A percentile compares a stretch with the other conserved stretches of the same genome.
Evolutionary conservation across 202 grass and related monocot species (phyloP).

Genomic region (Schoenoplectus triqueter): DNA sequence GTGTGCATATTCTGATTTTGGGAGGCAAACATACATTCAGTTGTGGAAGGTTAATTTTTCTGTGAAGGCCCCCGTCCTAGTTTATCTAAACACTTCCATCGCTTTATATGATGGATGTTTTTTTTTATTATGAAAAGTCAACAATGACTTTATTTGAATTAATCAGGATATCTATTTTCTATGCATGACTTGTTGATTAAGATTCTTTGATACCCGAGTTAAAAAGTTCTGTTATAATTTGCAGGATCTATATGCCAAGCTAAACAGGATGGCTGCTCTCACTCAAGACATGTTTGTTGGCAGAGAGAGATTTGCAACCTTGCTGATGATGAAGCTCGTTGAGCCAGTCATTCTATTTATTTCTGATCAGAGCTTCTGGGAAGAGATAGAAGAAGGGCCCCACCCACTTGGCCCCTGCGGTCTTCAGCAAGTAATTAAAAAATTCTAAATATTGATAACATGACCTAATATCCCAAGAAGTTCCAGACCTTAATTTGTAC

Average conservation of each 20-base stretch:
- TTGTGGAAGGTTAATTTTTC: background rate
- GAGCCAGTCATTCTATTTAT: conserved; percentile 94
- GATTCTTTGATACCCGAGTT: conserved; percentile 4
- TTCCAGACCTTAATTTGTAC: background rate
- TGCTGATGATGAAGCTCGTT: conserved; percentile 94
- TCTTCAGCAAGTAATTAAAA: conserved; percentile 71
- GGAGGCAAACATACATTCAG: background rate
- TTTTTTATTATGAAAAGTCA: background rate
- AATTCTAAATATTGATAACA: conserved; percentile 25
- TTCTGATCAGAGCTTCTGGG: conserved; percentile 94
- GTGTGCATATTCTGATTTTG: background rate
- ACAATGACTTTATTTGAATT: conserved; percentile 4
- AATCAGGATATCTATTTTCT: conserved; percentile 7
- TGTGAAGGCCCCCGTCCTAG: background rate
- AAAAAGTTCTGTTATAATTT: conserved; percentile 8
- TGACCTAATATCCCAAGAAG: background rate
- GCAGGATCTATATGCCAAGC: conserved; percentile 85
- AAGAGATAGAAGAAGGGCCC: conserved; percentile 86
- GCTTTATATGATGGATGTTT: background rate
- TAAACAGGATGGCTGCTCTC: conserved; percentile 83
- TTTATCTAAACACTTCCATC: background rate
- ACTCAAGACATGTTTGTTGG: conserved; percentile 96
- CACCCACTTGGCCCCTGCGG: conserved; percentile 72
- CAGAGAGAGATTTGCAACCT: conserved; percentile 90
- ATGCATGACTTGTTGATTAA: background rate